These are phyloP conservation scores for Salvia sclarea DNA, from an alignment of 305 asterid genomes.

Conservation along the genomic window DNA sequence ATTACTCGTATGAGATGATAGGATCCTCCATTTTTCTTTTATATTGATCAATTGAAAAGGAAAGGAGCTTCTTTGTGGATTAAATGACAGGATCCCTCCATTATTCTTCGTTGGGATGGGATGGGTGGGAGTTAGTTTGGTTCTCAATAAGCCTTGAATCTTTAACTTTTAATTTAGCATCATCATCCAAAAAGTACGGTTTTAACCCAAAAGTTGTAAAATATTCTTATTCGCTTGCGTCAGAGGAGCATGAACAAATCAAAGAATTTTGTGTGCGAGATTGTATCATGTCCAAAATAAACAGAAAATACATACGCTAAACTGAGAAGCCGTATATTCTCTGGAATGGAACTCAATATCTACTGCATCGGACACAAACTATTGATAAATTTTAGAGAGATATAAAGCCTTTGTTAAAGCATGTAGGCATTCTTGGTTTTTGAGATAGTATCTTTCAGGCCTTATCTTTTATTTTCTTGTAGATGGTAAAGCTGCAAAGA, in stretches of 20 bases:
- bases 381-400: background rate
- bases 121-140: background rate
- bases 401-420: background rate
- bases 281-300: background rate
- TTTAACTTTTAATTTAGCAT: background rate
- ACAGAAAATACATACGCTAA: background rate
- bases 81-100: background rate
- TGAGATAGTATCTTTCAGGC: background rate
- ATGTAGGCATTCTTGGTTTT: background rate
- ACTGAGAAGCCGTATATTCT: background rate
- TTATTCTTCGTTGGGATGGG: background rate
- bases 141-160: background rate
- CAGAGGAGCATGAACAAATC: background rate
- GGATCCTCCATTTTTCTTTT: no score
- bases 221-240: background rate
- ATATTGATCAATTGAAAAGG: background rate
- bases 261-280: background rate
- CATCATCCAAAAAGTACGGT: background rate
- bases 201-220: background rate
- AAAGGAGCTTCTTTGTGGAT: background rate
- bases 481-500: constrained; percentile 59
- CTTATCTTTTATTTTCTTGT: constrained; percentile 22
- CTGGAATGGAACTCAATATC: background rate
- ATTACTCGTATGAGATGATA: background rate
- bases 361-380: background rate